Conservation (phyloP, 306 rosid species). For the Lathyrus oleraceus region DNA sequence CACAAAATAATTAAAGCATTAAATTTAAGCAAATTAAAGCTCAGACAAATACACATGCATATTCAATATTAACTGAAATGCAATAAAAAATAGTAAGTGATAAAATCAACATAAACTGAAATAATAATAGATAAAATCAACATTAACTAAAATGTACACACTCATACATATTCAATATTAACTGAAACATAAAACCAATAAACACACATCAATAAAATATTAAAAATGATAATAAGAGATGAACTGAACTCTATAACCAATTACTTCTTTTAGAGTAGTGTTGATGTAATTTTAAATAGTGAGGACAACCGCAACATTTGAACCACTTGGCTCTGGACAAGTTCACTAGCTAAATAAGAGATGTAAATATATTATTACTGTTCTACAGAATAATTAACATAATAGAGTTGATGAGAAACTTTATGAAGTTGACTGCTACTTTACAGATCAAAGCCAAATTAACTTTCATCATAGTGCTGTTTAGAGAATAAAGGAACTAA, state of each 20-base stretch:
- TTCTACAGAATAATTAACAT: background rate
- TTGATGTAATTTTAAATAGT: too few species aligned
- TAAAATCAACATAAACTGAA: background rate
- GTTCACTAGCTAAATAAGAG: background rate
- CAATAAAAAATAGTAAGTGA: background rate
- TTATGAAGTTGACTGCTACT: too few species aligned
- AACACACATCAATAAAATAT: background rate
- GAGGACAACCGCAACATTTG: background rate
- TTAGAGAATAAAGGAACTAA: background rate
- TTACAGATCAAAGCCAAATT: background rate
- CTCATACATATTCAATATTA: background rate
- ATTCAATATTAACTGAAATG: background rate
- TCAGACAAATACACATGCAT: background rate
- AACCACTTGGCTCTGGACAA: background rate
- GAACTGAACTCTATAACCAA: background rate
- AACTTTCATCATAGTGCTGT: background rate
- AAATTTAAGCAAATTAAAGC: too few species aligned
- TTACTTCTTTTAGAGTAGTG: background rate
- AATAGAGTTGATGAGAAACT: background rate
- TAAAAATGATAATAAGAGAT: background rate
- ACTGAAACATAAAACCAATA: background rate
- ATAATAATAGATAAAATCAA: background rate
- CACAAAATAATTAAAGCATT: background rate
- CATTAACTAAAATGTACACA: background rate
- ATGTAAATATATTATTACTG: background rate